phyloP scores from a whole-genome alignment of 306 rosid genomes.

The Lablab purpureus region DNA sequence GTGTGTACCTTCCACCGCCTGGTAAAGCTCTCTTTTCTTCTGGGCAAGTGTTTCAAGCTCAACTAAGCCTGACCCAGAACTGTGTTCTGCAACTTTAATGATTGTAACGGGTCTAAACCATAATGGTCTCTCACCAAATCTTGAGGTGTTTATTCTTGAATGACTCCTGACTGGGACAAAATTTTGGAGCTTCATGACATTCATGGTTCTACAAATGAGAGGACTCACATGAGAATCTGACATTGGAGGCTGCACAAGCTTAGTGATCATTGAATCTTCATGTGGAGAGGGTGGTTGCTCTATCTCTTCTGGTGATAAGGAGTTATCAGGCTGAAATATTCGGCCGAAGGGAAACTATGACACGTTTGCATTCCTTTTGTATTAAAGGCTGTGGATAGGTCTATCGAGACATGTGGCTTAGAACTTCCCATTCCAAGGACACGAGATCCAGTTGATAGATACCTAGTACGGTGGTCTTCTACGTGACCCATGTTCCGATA shows the following conservation, averaged over 20 bases:
- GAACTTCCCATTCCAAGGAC: slow-evolving; percentile 1
- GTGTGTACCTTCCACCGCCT: slow-evolving; percentile 68
- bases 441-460: neutral
- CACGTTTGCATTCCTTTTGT: neutral
- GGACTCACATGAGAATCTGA: slow-evolving; percentile 45
- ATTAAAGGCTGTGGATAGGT: slow-evolving; percentile 47
- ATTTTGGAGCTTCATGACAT: slow-evolving; percentile 45
- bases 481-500: slow-evolving; percentile 6
- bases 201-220: slow-evolving; percentile 49
- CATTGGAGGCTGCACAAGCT: slow-evolving; percentile 57
- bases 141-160: slow-evolving; percentile 46
- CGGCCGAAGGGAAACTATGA: neutral
- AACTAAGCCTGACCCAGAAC: slow-evolving; percentile 57
- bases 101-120: slow-evolving; percentile 54
- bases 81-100: slow-evolving; percentile 56
- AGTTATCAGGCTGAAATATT: slow-evolving; percentile 20
- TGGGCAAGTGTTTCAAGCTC: slow-evolving; percentile 63
- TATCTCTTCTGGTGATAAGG: neutral
- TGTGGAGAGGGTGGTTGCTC: neutral
- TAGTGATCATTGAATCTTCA: slow-evolving; percentile 58
- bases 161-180: slow-evolving; percentile 36
- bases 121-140: slow-evolving; percentile 54
- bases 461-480: neutral
- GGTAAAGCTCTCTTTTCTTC: slow-evolving; percentile 58
- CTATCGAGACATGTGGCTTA: slow-evolving; percentile 50